These are phyloP conservation scores for Detonula confervacea DNA, from an alignment of 352 stramenopile species.

Conservation along the genomic window DNA sequence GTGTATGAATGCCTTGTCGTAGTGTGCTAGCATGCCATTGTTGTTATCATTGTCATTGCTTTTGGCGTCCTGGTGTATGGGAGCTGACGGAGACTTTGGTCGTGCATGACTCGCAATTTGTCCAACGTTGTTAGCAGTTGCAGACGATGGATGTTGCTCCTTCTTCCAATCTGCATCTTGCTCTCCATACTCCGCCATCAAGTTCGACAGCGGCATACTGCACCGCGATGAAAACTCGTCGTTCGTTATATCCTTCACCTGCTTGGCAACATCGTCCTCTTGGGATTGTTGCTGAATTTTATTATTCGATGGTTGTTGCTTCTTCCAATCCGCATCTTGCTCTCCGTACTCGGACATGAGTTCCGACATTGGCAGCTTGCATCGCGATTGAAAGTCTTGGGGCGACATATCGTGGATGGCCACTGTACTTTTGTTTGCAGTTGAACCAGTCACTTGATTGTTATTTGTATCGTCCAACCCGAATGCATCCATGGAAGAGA, in stretches of 20 bases:
- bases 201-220: conserved; percentile 54
- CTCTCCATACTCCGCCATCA: conserved; percentile 77
- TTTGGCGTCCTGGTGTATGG: not conserved
- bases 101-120: too few species aligned
- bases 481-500: conserved; percentile 51
- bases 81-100: too few species aligned
- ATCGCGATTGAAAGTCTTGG: conserved; percentile 27
- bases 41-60: conserved; percentile 14
- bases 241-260: not conserved
- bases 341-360: conserved; percentile 69
- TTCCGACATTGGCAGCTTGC: conserved; percentile 41
- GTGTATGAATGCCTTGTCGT: conserved; percentile 76
- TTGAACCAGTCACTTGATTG: too few species aligned
- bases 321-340: conserved; percentile 62
- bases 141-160: not conserved
- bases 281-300: not conserved
- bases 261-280: not conserved
- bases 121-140: not conserved
- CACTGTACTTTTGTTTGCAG: not conserved
- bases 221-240: conserved; percentile 33
- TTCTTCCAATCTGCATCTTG: conserved; percentile 75
- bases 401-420: conserved; percentile 4
- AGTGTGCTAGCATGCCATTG: conserved; percentile 51
- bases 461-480: conserved; percentile 31
- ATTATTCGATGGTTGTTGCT: too few species aligned